Conservation (phyloP, 306 rosid genomes). For the Notholithocarpus densiflorus region DNA sequence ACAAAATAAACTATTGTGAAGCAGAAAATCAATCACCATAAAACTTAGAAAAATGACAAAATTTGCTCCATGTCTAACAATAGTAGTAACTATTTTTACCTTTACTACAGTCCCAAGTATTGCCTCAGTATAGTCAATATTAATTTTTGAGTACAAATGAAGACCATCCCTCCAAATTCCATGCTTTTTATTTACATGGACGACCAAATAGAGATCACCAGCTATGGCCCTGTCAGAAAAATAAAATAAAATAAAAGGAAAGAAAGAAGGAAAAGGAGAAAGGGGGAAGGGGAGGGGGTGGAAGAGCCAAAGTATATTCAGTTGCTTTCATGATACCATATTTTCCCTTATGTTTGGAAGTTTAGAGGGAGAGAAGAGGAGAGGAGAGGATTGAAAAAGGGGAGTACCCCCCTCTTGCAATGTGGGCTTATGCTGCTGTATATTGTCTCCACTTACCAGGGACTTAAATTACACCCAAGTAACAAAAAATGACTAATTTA, state of each 20-base stretch:
- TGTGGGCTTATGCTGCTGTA: not conserved
- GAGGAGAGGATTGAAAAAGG: no score
- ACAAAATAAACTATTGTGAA: no score
- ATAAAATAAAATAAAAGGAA: not conserved
- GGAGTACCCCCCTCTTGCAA: not conserved
- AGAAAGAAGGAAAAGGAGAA: not conserved
- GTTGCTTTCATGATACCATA: not conserved
- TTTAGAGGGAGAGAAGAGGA: no score
- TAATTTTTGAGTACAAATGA: constrained; percentile 68
- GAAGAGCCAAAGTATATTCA: not conserved
- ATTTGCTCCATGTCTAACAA: not conserved
- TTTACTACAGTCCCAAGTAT: constrained; percentile 72
- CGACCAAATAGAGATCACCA: constrained; percentile 78
- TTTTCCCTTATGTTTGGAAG: not conserved
- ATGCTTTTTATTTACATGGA: constrained; percentile 60
- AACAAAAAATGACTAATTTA: not conserved
- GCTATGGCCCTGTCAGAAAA: constrained; percentile 47
- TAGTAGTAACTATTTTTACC: constrained; percentile 39
- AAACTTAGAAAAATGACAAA: not conserved
- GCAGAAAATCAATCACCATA: not conserved
- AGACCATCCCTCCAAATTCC: constrained; percentile 88
- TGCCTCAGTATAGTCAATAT: constrained; percentile 77
- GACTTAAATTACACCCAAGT: not conserved
- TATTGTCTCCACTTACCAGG: not conserved
- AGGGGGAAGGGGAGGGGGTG: constrained; percentile 10